Conservation (phyloP, 1,284 basidiomycete species). For the Ustilago shanxiensis region DNA sequence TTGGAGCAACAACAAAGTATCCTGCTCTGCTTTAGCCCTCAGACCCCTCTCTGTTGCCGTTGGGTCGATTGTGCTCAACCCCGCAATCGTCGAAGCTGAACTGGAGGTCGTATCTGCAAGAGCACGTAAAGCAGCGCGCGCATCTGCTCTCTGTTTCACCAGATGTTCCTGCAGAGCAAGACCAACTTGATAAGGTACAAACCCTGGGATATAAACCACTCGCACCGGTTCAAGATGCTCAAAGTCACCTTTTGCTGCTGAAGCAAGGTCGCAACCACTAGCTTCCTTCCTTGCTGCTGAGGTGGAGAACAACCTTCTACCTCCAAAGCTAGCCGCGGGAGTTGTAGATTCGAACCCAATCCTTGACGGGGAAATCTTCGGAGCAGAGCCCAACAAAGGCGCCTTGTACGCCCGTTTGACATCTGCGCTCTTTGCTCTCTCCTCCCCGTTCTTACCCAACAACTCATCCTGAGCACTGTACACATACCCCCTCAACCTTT, state of each 20-base stretch:
- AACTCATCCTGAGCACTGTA: conserved; percentile 18
- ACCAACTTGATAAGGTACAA: conserved; percentile 64
- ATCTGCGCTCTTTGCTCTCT: not conserved
- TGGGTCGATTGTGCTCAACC: conserved; percentile 73
- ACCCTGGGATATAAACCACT: conserved; percentile 58
- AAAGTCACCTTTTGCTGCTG: conserved; percentile 22
- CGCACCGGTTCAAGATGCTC: conserved; percentile 40
- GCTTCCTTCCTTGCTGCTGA: not conserved
- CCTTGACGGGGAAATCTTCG: conserved; percentile 19
- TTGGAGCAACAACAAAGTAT: conserved; percentile 75
- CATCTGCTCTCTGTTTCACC: conserved; percentile 51
- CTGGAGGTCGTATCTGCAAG: conserved; percentile 83
- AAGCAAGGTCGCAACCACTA: conserved; percentile 20
- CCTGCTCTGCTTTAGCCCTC: conserved; percentile 69
- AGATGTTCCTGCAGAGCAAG: conserved; percentile 65
- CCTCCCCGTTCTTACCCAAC: conserved; percentile 10
- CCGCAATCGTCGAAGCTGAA: conserved; percentile 71
- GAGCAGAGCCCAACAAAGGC: conserved; percentile 1
- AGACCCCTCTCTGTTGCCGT: conserved; percentile 73
- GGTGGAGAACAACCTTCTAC: conserved; percentile 18
- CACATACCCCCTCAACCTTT: not conserved
- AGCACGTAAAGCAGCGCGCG: conserved; percentile 75
- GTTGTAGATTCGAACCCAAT: not conserved
- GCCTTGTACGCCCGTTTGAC: not conserved
- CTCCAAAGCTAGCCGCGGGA: not conserved